These are phyloP conservation scores for Aegilops sharonensis DNA, from an alignment of 176 grass and related monocot genomes.

Conservation along the genomic window DNA sequence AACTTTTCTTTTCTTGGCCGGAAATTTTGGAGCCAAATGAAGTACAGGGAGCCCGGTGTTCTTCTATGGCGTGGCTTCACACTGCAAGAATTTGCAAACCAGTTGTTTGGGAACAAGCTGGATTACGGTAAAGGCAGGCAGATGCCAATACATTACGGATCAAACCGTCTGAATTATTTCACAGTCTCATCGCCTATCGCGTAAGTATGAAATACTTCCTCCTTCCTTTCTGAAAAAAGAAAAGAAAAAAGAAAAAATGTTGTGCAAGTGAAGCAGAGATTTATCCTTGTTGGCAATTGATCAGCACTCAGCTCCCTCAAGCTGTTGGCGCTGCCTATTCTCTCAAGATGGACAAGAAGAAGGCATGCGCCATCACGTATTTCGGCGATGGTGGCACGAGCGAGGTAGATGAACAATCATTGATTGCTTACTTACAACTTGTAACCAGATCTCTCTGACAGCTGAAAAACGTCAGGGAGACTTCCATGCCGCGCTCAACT, in stretches of 20 bases:
- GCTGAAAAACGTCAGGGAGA: conserved; percentile 60
- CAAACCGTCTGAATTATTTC: conserved; percentile 87
- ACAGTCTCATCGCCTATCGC: conserved; percentile 84
- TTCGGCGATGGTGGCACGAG: conserved; percentile 89
- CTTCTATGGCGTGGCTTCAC: conserved; percentile 96
- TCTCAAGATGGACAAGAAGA: conserved; percentile 86
- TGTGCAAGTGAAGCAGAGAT: conserved; percentile 6
- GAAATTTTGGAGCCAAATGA: conserved; percentile 35
- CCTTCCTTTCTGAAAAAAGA: too few species aligned
- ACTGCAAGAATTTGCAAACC: conserved; percentile 89
- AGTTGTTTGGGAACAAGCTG: conserved; percentile 83
- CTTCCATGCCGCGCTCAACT: conserved; percentile 90
- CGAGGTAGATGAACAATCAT: conserved; percentile 52
- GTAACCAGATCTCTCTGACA: conserved; percentile 27
- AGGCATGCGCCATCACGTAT: conserved; percentile 83
- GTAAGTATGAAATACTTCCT: conserved; percentile 44
- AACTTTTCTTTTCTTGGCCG: conserved; percentile 17
- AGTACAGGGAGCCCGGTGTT: conserved; percentile 96
- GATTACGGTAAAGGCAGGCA: conserved; percentile 96
- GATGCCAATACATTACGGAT: conserved; percentile 97
- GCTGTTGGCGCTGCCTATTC: conserved; percentile 97
- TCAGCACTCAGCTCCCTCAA: conserved; percentile 91
- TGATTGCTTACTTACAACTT: not conserved
- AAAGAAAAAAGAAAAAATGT: not conserved
- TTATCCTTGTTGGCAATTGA: conserved; percentile 15